phyloP scores from a whole-genome alignment of 2,329 filamentous ascomycete genomes.

The Diaporthe velutina region DNA sequence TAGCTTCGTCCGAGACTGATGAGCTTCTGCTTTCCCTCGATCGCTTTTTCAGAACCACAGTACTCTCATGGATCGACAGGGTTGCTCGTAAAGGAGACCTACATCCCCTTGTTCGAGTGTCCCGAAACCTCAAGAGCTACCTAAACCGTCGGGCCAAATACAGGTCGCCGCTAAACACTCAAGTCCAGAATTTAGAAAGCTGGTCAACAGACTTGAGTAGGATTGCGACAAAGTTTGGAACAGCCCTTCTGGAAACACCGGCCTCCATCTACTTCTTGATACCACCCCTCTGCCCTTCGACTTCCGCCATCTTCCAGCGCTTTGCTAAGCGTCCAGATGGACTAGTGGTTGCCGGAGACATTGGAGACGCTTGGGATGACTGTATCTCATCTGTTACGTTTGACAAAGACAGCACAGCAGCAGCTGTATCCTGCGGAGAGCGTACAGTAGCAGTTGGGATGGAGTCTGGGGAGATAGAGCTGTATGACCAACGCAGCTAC shows the following conservation, averaged over 20 bases:
- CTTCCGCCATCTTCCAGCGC: constrained; percentile 39
- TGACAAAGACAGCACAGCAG: constrained; percentile 33
- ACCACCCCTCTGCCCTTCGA: constrained; percentile 51
- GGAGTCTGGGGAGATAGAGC: constrained; percentile 38
- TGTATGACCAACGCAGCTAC: constrained; percentile 40
- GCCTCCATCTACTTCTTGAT: constrained; percentile 51
- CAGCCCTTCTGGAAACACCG: constrained; percentile 45
- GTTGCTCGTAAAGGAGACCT: constrained; percentile 43
- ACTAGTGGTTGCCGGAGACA: constrained; percentile 39
- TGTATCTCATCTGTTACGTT: constrained; percentile 40
- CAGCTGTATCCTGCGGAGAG: constrained; percentile 39
- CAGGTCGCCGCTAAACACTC: constrained; percentile 41
- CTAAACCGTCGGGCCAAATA: constrained; percentile 43
- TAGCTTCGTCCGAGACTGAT: constrained; percentile 40
- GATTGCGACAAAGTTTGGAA: constrained; percentile 49
- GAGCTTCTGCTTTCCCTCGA: constrained; percentile 42
- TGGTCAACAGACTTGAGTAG: constrained; percentile 51
- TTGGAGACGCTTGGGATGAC: constrained; percentile 41
- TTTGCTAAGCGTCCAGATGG: constrained; percentile 38
- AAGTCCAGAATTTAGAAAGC: constrained; percentile 43
- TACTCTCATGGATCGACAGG: constrained; percentile 48
- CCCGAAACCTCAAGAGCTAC: constrained; percentile 46
- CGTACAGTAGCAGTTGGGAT: constrained; percentile 39
- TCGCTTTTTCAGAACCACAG: constrained; percentile 45
- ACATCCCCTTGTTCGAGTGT: constrained; percentile 42